Percentiles rank a stretch among this genome's conserved stretches.
These are phyloP conservation scores for Clitopilus hobsonii DNA, from an alignment of 768 basidiomycete genomes.

Conservation along the genomic window DNA sequence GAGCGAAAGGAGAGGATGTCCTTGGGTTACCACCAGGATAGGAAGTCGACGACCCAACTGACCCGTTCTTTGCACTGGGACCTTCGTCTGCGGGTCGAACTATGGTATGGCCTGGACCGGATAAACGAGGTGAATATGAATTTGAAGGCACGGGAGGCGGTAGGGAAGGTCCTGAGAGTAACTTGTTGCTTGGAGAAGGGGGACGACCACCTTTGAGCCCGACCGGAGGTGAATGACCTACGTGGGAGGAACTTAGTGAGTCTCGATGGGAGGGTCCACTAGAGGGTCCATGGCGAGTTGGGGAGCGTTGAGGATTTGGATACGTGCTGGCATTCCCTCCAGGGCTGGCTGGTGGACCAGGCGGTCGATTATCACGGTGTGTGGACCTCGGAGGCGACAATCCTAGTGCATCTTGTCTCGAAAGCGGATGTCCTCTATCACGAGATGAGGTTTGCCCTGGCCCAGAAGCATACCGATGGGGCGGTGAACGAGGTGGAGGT, in stretches of 20 bases:
- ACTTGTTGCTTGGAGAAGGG: conserved; percentile 17
- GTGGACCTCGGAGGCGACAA: conserved; percentile 28
- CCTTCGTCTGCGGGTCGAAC: conserved; percentile 17
- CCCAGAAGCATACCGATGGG: conserved; percentile 32
- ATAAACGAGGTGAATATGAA: conserved; percentile 12
- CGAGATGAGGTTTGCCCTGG: conserved; percentile 4
- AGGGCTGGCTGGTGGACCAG: conserved; percentile 16
- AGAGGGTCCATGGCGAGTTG: conserved; percentile 19
- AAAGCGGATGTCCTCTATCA: conserved; percentile 17
- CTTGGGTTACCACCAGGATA: conserved; percentile 14
- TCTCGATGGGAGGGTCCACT: conserved; percentile 7
- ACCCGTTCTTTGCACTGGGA: conserved; percentile 10
- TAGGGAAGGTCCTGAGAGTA: conserved; percentile 8
- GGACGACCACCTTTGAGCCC: too few species aligned
- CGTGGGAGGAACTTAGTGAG: conserved; percentile 12
- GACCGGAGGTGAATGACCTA: conserved; percentile 27
- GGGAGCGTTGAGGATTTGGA: conserved; percentile 16
- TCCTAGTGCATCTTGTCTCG: conserved; percentile 23
- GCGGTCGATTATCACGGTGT: conserved; percentile 21
- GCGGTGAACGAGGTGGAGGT: conserved; percentile 30
- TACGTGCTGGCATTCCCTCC: conserved; percentile 6
- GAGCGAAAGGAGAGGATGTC: conserved; percentile 25
- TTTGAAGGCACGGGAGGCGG: conserved; percentile 7
- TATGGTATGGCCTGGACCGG: conserved; percentile 18
- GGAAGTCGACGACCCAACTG: conserved; percentile 13